A percentile compares a stretch with the other conserved stretches of the same genome.
These are phyloP conservation scores for Pyrrhoderma noxium DNA, from an alignment of 1,284 basidiomycete species.

Conservation along the genomic window DNA sequence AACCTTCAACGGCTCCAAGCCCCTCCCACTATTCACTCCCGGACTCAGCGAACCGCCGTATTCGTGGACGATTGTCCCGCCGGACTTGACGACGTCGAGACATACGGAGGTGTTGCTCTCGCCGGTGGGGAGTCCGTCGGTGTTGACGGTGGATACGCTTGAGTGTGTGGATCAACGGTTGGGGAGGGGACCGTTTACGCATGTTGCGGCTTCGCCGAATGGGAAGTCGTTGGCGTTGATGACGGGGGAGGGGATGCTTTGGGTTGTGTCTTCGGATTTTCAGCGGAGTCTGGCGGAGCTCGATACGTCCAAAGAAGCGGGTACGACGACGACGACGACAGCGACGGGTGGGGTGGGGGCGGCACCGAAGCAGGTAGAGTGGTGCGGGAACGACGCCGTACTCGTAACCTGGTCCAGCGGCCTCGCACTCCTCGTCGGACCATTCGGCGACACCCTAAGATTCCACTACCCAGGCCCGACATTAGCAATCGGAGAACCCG, in stretches of 20 bases:
- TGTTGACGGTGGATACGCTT: slow-evolving; percentile 78
- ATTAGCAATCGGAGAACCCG: slow-evolving; percentile 77
- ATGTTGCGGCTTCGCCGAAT: slow-evolving; percentile 85
- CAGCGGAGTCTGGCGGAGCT: slow-evolving; percentile 85
- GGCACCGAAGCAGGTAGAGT: slow-evolving; percentile 66
- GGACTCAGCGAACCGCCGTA: slow-evolving; percentile 75
- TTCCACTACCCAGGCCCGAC: slow-evolving; percentile 76
- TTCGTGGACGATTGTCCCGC: slow-evolving; percentile 82
- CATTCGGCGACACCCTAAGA: slow-evolving; percentile 82
- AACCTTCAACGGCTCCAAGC: slow-evolving; percentile 73
- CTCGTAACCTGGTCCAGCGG: slow-evolving; percentile 75
- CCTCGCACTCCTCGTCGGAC: slow-evolving; percentile 80
- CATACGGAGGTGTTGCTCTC: slow-evolving; percentile 84
- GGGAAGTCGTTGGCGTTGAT: slow-evolving; percentile 88
- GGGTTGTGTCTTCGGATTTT: slow-evolving; percentile 93
- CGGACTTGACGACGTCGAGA: slow-evolving; percentile 77
- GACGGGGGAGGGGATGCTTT: slow-evolving; percentile 65
- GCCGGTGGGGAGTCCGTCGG: slow-evolving; percentile 44
- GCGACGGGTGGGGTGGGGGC: slow-evolving; percentile 39
- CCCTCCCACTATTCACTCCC: slow-evolving; percentile 59
- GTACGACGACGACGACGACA: too few relatives aligned
- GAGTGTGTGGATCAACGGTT: slow-evolving; percentile 86
- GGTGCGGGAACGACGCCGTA: slow-evolving; percentile 97
- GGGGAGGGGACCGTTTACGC: slow-evolving; percentile 81
- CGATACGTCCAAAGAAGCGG: slow-evolving; percentile 43